Conservation (phyloP, 106 monocot species). For the Allium fistulosum region DNA sequence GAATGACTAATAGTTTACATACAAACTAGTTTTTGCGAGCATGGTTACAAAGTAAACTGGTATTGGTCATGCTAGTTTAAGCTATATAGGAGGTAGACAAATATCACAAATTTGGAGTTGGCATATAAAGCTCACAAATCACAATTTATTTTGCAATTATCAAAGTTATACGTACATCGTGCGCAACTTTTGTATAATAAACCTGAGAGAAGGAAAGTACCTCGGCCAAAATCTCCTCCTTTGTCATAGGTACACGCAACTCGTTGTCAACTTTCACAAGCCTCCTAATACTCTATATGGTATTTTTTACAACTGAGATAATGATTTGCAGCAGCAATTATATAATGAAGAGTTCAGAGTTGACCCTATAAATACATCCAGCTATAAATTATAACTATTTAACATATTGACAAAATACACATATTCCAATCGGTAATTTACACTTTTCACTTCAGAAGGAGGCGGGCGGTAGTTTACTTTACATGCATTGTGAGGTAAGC, state of each 20-base stretch:
- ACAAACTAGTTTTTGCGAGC: too few species aligned
- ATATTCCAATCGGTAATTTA: too few species aligned
- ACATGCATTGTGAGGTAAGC: too few species aligned
- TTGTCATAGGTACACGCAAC: slow-evolving; percentile 64
- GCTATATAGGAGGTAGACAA: background rate
- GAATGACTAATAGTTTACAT: too few species aligned
- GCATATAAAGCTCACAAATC: background rate
- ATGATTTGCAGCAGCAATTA: background rate
- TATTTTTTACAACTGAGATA: slow-evolving; percentile 1
- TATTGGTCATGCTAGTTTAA: background rate
- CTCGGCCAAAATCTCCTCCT: slow-evolving; percentile 90
- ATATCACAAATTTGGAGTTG: background rate
- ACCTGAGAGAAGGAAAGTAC: slow-evolving; percentile 19
- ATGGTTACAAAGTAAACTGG: background rate
- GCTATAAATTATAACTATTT: too few species aligned
- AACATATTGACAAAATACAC: too few species aligned
- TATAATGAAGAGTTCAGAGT: too few species aligned
- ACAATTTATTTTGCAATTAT: too few species aligned
- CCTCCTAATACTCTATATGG: slow-evolving; percentile 53
- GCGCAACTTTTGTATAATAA: background rate
- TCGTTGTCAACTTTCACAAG: slow-evolving; percentile 66
- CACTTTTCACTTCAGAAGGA: too few species aligned
- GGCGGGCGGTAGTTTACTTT: too few species aligned
- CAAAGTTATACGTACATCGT: too few species aligned
- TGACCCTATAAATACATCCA: too few species aligned